These are phyloP conservation scores for Xylaria sp. DNA, from an alignment of 2,329 filamentous ascomycete genomes.

Conservation along the genomic window DNA sequence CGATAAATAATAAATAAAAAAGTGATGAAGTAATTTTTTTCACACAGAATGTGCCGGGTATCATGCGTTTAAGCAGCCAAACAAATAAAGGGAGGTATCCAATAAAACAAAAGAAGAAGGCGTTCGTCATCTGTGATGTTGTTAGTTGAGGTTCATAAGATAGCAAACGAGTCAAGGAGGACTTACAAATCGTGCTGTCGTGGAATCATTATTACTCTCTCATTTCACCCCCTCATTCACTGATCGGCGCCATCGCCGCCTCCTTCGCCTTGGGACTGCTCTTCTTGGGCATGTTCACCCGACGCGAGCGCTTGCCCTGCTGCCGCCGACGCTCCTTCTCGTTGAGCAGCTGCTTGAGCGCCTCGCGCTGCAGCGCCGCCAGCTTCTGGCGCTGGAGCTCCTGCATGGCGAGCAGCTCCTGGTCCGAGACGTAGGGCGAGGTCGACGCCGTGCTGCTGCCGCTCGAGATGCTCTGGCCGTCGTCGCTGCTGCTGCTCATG, in stretches of 20 bases:
- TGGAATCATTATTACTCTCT: slow-evolving; percentile 21
- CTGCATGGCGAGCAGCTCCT: slow-evolving; percentile 46
- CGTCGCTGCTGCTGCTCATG: slow-evolving; percentile 43
- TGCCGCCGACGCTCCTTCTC: slow-evolving; percentile 53
- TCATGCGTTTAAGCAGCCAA: slow-evolving; percentile 4
- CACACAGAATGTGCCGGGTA: slow-evolving; percentile 12
- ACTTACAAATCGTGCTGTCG: slow-evolving; percentile 29
- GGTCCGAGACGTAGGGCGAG: slow-evolving; percentile 39
- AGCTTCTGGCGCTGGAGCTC: slow-evolving; percentile 47
- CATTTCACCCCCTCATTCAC: slow-evolving; percentile 33
- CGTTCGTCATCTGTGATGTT: slow-evolving; percentile 9
- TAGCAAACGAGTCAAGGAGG: no score
- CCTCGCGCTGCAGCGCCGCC: slow-evolving; percentile 46
- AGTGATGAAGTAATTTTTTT: not conserved
- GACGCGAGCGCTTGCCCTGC: slow-evolving; percentile 27
- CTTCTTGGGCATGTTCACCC: slow-evolving; percentile 23
- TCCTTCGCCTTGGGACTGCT: slow-evolving; percentile 42
- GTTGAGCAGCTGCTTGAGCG: slow-evolving; percentile 43
- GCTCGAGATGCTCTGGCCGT: slow-evolving; percentile 42
- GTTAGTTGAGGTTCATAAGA: slow-evolving; percentile 4
- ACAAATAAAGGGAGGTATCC: not conserved
- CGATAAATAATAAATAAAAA: no score
- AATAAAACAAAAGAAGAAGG: slow-evolving; percentile 1
- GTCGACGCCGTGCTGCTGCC: slow-evolving; percentile 40
- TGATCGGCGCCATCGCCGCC: slow-evolving; percentile 48